These are phyloP conservation scores for Rutstroemia sydowiana DNA, from an alignment of 2,329 filamentous ascomycete genomes.

Conservation along the genomic window DNA sequence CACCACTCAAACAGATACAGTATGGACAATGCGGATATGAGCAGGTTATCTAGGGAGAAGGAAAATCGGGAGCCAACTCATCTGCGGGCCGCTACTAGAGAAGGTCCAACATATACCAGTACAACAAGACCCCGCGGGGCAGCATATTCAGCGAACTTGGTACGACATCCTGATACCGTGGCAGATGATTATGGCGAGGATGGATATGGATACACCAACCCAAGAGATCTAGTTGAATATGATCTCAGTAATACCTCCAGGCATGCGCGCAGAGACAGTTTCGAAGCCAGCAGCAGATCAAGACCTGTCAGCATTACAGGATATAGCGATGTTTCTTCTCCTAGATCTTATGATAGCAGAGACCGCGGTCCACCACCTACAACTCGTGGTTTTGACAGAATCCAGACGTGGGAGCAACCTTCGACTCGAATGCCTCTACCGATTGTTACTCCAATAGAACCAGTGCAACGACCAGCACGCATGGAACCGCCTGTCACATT, in stretches of 20 bases:
- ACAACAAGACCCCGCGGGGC: constrained; percentile 17
- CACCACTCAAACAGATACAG: constrained; percentile 37
- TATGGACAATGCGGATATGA: constrained; percentile 43
- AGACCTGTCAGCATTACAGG: constrained; percentile 26
- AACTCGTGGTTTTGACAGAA: constrained; percentile 64
- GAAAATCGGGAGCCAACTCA: constrained; percentile 14
- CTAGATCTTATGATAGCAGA: constrained; percentile 35
- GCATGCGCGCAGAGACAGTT: constrained; percentile 44
- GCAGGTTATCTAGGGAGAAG: constrained; percentile 16
- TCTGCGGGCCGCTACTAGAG: constrained; percentile 18
- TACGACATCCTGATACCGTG: constrained; percentile 36
- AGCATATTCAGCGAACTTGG: constrained; percentile 16
- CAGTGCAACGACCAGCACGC: constrained; percentile 21
- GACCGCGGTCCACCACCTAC: constrained; percentile 53
- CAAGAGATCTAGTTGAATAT: constrained; percentile 53
- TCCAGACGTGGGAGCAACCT: constrained; percentile 45
- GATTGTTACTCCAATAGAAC: constrained; percentile 24
- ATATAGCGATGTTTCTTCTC: constrained; percentile 23
- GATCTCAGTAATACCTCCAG: constrained; percentile 44
- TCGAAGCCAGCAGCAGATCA: constrained; percentile 37
- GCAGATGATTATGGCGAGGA: constrained; percentile 49
- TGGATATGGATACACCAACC: constrained; percentile 57
- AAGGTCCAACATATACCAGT: constrained; percentile 18
- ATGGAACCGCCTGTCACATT: constrained; percentile 18
- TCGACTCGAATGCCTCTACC: constrained; percentile 37